phyloP scores from a whole-genome alignment of 768 basidiomycete genomes.

The Tubosaeta sp. region DNA sequence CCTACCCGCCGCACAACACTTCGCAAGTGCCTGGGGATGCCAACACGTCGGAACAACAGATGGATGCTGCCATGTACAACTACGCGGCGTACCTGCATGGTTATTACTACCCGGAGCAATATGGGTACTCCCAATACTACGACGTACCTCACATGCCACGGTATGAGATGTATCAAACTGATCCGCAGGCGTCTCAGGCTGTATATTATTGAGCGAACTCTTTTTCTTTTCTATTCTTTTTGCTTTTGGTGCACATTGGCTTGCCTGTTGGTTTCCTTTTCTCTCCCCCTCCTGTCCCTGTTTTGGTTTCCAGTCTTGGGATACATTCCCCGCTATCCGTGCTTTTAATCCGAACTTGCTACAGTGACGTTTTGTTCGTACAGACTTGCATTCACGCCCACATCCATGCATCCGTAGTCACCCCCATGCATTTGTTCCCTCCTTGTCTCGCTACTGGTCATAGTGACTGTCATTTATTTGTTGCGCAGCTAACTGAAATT shows the following conservation, averaged over 20 bases:
- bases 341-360: slow-evolving; percentile 10
- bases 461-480: not conserved
- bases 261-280: slow-evolving; percentile 7
- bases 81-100: slow-evolving; percentile 55
- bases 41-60: slow-evolving; percentile 22
- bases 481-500: slow-evolving; percentile 16
- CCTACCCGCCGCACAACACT: slow-evolving; percentile 9
- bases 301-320: slow-evolving; percentile 22
- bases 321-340: slow-evolving; percentile 20
- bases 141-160: slow-evolving; percentile 62
- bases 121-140: slow-evolving; percentile 63
- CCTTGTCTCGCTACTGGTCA: slow-evolving; percentile 12
- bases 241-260: slow-evolving; percentile 7
- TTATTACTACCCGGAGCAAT: slow-evolving; percentile 71
- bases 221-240: slow-evolving; percentile 1
- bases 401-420: slow-evolving; percentile 24
- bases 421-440: slow-evolving; percentile 18
- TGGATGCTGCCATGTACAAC: slow-evolving; percentile 42
- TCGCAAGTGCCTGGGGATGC: slow-evolving; percentile 15
- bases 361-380: slow-evolving; percentile 21
- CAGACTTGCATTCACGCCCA: slow-evolving; percentile 21
- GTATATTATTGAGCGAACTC: slow-evolving; percentile 53
- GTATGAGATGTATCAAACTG: slow-evolving; percentile 64
- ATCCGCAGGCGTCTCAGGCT: slow-evolving; percentile 45
- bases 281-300: not conserved